Conservation (phyloP, 495 filamentous ascomycete genomes). For the Oidiodendron maius region DNA sequence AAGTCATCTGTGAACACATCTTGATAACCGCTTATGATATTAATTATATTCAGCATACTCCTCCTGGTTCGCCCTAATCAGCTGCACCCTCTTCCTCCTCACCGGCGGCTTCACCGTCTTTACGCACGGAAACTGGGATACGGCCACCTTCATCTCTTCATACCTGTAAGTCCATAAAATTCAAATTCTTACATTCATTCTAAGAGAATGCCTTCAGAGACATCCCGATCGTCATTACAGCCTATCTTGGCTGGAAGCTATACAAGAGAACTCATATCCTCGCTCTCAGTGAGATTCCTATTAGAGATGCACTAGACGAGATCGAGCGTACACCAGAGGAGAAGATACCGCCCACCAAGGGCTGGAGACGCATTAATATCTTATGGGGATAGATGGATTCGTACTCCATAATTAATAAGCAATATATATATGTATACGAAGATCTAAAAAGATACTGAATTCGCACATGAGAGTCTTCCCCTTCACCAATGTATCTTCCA, state of each 20-base stretch:
- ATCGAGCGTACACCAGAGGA: slow-evolving; percentile 28
- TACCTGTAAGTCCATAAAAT: slow-evolving; percentile 36
- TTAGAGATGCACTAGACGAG: slow-evolving; percentile 32
- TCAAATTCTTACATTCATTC: background rate
- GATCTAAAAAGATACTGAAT: too few relatives aligned
- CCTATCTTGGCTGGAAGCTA: slow-evolving; percentile 48
- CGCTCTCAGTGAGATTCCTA: slow-evolving; percentile 44
- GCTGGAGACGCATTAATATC: slow-evolving; percentile 3
- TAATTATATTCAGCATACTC: slow-evolving; percentile 22
- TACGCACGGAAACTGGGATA: slow-evolving; percentile 39
- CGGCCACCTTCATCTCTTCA: slow-evolving; percentile 38
- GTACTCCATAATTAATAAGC: too few relatives aligned
- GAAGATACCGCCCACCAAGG: slow-evolving; percentile 4
- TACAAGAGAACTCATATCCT: slow-evolving; percentile 46
- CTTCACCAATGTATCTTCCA: too few relatives aligned
- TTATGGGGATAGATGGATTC: slow-evolving; percentile 11
- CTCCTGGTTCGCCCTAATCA: slow-evolving; percentile 32
- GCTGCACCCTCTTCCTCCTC: slow-evolving; percentile 40
- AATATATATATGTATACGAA: too few relatives aligned
- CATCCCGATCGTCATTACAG: slow-evolving; percentile 43
- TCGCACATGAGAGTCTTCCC: too few relatives aligned
- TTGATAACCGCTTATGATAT: too few relatives aligned
- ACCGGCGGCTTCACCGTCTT: slow-evolving; percentile 42
- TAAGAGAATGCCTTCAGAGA: slow-evolving; percentile 29
- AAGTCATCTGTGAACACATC: slow-evolving; percentile 7